These are phyloP conservation scores for Saturnispora besseyi DNA, from an alignment of 805 yeast genomes.

Conservation along the genomic window DNA sequence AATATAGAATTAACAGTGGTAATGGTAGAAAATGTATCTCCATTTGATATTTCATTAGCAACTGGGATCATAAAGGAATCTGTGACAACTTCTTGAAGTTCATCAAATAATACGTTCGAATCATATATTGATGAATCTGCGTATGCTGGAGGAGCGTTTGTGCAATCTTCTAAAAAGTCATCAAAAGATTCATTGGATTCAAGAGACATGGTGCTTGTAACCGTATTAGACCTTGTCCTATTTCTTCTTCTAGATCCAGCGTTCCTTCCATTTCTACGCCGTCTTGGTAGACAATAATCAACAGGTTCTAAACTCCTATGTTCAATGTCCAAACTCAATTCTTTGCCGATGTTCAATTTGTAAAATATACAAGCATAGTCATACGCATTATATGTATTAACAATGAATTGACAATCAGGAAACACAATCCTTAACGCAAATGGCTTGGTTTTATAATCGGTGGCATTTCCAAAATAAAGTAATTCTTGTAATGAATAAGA, in stretches of 20 bases:
- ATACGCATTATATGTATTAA: conserved; percentile 23
- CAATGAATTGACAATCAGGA: conserved; percentile 22
- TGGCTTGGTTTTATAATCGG: conserved; percentile 23
- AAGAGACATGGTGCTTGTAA: conserved; percentile 4
- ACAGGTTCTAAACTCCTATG: conserved; percentile 18
- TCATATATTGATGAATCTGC: conserved; percentile 10
- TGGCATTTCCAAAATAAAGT: conserved; percentile 25
- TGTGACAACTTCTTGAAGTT: conserved; percentile 4
- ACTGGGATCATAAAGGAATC: conserved; percentile 3
- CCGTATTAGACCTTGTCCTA: conserved; percentile 5
- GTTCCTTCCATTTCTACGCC: conserved; percentile 11
- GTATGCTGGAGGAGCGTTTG: conserved; percentile 4
- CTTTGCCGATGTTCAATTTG: conserved; percentile 26
- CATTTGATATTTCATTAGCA: conserved; percentile 1
- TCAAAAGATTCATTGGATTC: not conserved
- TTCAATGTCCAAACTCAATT: conserved; percentile 27
- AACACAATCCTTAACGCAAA: conserved; percentile 25
- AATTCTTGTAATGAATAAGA: conserved; percentile 27
- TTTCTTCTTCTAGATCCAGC: conserved; percentile 1
- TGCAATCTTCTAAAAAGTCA: not conserved
- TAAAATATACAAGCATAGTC: conserved; percentile 23
- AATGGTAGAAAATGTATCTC: not conserved
- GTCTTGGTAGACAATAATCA: conserved; percentile 26
- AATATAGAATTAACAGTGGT: not conserved
- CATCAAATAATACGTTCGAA: not conserved